Percentiles rank a stretch among this genome's conserved stretches.
Evolutionary conservation across 345 rosid species (phyloP).

Genomic region (Sapria himalayana): DNA sequence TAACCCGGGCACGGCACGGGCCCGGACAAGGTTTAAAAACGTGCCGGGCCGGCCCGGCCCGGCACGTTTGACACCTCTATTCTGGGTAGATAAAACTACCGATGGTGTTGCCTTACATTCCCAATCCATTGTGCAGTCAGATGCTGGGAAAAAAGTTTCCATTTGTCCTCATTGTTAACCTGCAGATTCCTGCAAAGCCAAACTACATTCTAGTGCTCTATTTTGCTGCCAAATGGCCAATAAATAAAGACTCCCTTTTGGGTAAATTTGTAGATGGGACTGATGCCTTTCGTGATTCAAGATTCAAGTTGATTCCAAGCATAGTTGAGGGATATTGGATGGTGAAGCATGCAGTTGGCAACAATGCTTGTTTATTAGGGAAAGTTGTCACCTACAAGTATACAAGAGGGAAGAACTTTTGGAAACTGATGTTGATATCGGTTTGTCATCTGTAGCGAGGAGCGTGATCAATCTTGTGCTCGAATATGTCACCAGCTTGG

Average conservation of each 20-base stretch:
- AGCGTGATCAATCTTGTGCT: constrained; percentile 85
- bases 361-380: constrained; percentile 89
- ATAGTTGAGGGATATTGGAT: constrained; percentile 98
- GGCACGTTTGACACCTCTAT: too few species aligned
- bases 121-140: constrained; percentile 63
- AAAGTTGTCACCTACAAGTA: constrained; percentile 94
- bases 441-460: constrained; percentile 96
- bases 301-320: constrained; percentile 87
- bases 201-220: constrained; percentile 80
- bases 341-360: constrained; percentile 98
- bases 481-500: constrained; percentile 85
- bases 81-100: constrained; percentile 44
- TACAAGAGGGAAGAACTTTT: constrained; percentile 76
- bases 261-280: constrained; percentile 72
- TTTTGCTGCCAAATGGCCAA: constrained; percentile 76
- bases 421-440: constrained; percentile 94
- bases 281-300: constrained; percentile 59
- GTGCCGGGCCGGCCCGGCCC: too few species aligned
- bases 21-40: too few species aligned
- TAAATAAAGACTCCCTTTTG: constrained; percentile 45
- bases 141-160: constrained; percentile 83
- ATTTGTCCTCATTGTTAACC: constrained; percentile 63
- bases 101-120: constrained; percentile 68
- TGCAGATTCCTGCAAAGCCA: constrained; percentile 93
- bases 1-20: too few species aligned